phyloP scores from a whole-genome alignment of 768 basidiomycete genomes.

The Plicaturopsis crispa region DNA sequence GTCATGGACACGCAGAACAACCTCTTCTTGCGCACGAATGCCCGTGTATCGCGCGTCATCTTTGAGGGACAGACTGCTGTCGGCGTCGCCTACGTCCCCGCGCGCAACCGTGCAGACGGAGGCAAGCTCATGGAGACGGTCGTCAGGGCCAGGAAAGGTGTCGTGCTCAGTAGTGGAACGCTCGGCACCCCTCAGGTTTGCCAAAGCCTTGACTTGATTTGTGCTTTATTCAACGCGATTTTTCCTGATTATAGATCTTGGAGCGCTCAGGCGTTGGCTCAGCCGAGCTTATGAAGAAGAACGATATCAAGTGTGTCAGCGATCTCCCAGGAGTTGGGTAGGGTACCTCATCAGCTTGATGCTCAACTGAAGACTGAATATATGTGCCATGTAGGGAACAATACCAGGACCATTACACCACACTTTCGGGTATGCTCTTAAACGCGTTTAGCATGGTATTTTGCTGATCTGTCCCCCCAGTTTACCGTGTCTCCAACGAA shows the following conservation, averaged over 20 bases:
- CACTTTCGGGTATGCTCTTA: slow-evolving; percentile 41
- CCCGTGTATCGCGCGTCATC: slow-evolving; percentile 61
- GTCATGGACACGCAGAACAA: slow-evolving; percentile 65
- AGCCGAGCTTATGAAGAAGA: slow-evolving; percentile 42
- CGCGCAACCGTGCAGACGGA: slow-evolving; percentile 48
- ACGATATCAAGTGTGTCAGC: slow-evolving; percentile 55
- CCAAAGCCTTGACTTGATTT: not conserved
- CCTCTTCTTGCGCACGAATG: slow-evolving; percentile 57
- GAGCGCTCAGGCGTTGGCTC: slow-evolving; percentile 67
- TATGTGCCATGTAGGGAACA: slow-evolving; percentile 36
- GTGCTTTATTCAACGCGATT: too few species aligned
- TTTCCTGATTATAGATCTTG: slow-evolving; percentile 38
- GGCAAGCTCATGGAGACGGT: slow-evolving; percentile 52
- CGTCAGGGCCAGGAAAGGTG: slow-evolving; percentile 58
- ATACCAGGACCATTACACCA: slow-evolving; percentile 73
- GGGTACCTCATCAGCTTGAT: slow-evolving; percentile 11
- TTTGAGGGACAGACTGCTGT: slow-evolving; percentile 70
- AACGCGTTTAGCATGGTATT: not conserved
- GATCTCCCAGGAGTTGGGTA: slow-evolving; percentile 68
- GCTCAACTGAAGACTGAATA: not conserved
- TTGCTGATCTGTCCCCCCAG: slow-evolving; percentile 21
- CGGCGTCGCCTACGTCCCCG: slow-evolving; percentile 61
- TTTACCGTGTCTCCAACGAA: slow-evolving; percentile 64
- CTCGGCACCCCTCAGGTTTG: slow-evolving; percentile 54
- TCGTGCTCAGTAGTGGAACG: slow-evolving; percentile 59